Conservation (phyloP, 345 rosid species). For the Populus simonii region DNA sequence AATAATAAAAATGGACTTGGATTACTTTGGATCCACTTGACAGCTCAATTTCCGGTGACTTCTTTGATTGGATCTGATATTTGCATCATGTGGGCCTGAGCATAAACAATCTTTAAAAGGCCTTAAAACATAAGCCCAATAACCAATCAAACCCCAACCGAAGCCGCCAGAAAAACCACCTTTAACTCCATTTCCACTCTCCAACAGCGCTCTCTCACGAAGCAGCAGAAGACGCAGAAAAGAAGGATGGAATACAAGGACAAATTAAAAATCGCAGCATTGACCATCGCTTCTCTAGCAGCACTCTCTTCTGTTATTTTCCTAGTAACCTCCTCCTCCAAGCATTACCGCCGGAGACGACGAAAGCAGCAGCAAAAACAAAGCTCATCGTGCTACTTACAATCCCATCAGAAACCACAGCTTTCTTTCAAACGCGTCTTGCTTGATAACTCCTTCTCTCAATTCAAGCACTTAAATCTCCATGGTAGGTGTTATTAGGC, state of each 20-base stretch:
- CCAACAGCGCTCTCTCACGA: no score
- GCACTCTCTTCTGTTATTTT: slow-evolving; percentile 26
- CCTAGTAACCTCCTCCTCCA: slow-evolving; percentile 26
- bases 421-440: slow-evolving; percentile 62
- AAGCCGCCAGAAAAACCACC: not conserved
- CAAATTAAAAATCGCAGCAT: slow-evolving; percentile 36
- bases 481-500: slow-evolving; percentile 20
- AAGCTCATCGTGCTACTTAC: slow-evolving; percentile 56
- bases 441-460: slow-evolving; percentile 82
- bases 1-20: no score
- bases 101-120: no score
- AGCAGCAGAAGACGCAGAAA: not conserved
- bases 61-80: no score
- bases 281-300: slow-evolving; percentile 51
- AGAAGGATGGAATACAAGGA: slow-evolving; percentile 39
- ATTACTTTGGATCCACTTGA: no score
- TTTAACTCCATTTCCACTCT: not conserved
- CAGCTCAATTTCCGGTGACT: no score
- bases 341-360: slow-evolving; percentile 29
- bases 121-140: not conserved
- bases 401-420: slow-evolving; percentile 68
- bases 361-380: slow-evolving; percentile 30
- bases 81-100: no score
- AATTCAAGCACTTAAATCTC: slow-evolving; percentile 61
- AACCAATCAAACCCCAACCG: not conserved